Evolutionary conservation across 2,329 filamentous ascomycete species (phyloP), one percentile per base, ranked within the genome.

Genomic region (Sporothrix curviconia): DNA sequence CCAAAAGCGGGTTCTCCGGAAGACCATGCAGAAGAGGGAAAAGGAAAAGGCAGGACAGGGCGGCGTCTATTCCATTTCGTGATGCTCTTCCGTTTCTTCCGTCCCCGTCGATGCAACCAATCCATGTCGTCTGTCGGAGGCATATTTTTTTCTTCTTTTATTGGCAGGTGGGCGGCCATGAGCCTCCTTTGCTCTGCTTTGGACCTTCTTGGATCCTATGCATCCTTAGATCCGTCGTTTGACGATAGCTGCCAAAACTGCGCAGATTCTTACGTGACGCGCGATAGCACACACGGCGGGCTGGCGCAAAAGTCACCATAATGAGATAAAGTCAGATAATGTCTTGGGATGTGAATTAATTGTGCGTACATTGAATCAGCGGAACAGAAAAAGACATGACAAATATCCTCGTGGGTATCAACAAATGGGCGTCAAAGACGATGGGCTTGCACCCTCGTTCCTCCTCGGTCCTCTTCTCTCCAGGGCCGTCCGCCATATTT

Each of bases 331-430:
- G n/a, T n/a, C n/a, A n/a, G n/a, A n/a, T n/a, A n/a, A n/a, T n/a
- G n/a, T n/a, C n/a, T n/a, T n/a, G n/a, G n/a, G n/a, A n/a, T n/a
- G n/a, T n/a, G n/a, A n/a, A n/a, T n/a, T n/a, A n/a, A n/a, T n/a
- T n/a, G n/a, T n/a, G n/a, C n/a, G n/a, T n/a, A n/a, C n/a, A n/a
- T 39, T 22, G 24, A 30, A 42, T 2, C 24, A 43, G n/a, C 3
- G 44, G 7, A 11, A 24, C 9, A 19, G 17, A 17, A 42, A 15
- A 24, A 2, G 19, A 32, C 3, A 11, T 12, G 4, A 15, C 9
- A n/a, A n/a, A n/a, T n/a, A n/a, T 55, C 52, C 52, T 55, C 40
- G 40, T 46, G 52, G 52, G 52, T 55, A 55, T 55, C 53, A 55
- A 55, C 43, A 32, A 30, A 30, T 34, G 52, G 40, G 22, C 25